These are phyloP conservation scores for Ustanciosporium gigantosporum DNA, from an alignment of 1,284 basidiomycete species.

Conservation along the genomic window DNA sequence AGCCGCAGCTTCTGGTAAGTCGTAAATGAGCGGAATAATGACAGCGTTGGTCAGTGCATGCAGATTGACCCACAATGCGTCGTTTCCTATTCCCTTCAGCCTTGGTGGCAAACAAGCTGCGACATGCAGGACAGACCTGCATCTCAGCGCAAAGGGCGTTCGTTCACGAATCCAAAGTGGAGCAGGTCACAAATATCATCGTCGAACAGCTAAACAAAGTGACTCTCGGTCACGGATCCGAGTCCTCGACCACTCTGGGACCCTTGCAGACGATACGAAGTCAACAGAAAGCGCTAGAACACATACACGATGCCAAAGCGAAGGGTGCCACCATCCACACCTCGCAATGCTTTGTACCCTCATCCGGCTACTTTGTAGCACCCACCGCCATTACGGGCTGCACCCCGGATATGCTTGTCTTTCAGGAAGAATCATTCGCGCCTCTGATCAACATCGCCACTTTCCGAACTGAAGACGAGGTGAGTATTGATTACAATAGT, in stretches of 20 bases:
- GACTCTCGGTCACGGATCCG: conserved; percentile 88
- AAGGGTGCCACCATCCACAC: conserved; percentile 84
- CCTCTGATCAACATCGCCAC: conserved; percentile 66
- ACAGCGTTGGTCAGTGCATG: not conserved
- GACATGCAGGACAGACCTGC: conserved; percentile 87
- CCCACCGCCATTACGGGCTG: conserved; percentile 87
- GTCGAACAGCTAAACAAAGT: conserved; percentile 82
- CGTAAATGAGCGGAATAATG: not conserved
- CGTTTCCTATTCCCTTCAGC: conserved; percentile 67
- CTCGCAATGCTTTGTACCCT: conserved; percentile 70
- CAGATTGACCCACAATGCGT: too few relatives aligned
- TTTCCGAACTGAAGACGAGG: conserved; percentile 88
- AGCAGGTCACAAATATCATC: conserved; percentile 79
- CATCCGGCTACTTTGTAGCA: conserved; percentile 72
- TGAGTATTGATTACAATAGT: too few relatives aligned
- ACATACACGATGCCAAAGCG: conserved; percentile 82
- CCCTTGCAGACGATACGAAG: conserved; percentile 88
- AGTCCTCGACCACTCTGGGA: conserved; percentile 77
- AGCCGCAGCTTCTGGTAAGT: conserved; percentile 69
- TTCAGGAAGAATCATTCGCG: conserved; percentile 58
- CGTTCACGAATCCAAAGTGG: conserved; percentile 72
- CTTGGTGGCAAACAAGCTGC: conserved; percentile 86
- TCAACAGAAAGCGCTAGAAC: conserved; percentile 80
- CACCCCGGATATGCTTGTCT: conserved; percentile 66
- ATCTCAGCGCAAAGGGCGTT: conserved; percentile 65